Conservation (phyloP, 345 rosid genomes). For the Gossypium longicalyx region DNA sequence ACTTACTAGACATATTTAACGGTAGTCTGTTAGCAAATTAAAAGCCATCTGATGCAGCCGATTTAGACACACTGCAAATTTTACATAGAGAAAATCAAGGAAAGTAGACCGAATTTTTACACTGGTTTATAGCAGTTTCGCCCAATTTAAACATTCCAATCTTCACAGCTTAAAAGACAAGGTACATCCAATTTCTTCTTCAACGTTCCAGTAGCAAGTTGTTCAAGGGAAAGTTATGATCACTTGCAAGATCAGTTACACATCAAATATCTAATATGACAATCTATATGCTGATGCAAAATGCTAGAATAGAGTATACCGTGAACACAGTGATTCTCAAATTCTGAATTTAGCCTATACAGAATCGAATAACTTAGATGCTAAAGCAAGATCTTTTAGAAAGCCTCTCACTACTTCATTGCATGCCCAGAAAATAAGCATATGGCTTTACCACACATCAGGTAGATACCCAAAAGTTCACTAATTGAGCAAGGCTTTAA, state of each 20-base stretch:
- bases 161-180: neutral
- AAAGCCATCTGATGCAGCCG: neutral
- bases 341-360: conserved; percentile 7
- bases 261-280: neutral
- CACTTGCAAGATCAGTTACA: neutral
- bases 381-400: neutral
- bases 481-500: conserved; percentile 8
- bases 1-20: conserved; percentile 1
- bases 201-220: neutral
- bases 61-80: neutral
- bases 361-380: conserved; percentile 1
- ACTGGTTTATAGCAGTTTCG: neutral
- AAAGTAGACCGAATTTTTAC: neutral
- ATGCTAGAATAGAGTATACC: neutral
- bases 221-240: neutral
- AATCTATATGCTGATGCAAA: neutral
- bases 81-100: conserved; percentile 1
- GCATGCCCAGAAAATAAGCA: conserved; percentile 7
- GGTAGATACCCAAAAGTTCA: neutral
- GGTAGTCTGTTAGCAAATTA: neutral
- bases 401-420: neutral
- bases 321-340: neutral
- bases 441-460: neutral
- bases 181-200: neutral
- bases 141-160: neutral